Evolutionary conservation across 129 eudicot species (phyloP).

Genomic region (Chrysanthemum lavandulifolium): DNA sequence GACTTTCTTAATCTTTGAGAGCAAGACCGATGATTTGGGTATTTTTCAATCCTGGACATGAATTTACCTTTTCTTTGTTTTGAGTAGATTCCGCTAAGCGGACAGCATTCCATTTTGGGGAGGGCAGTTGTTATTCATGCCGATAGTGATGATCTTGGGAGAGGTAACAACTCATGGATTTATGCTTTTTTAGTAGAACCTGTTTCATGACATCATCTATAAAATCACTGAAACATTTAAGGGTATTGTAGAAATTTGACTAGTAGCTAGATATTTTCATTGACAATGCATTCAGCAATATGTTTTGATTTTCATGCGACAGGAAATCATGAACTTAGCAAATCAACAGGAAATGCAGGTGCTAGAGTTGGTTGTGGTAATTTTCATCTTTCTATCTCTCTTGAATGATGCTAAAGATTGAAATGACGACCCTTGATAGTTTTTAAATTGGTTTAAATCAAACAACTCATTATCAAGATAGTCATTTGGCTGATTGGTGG

Average conservation of each 20-base stretch:
- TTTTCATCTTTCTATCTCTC: constrained; percentile 16
- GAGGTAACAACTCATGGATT: constrained; percentile 46
- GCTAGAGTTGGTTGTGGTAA: constrained; percentile 99
- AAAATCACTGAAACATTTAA: not conserved
- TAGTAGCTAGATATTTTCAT: not conserved
- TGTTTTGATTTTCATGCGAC: constrained; percentile 22
- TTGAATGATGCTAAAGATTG: not conserved
- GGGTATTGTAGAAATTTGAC: not conserved
- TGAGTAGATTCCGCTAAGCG: constrained; percentile 75
- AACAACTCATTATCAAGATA: not conserved
- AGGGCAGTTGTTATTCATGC: constrained; percentile 99
- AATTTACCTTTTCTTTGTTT: not conserved
- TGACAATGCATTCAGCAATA: not conserved
- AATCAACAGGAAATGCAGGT: constrained; percentile 96
- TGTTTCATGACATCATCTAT: not conserved
- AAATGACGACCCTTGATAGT: not conserved
- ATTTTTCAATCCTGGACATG: not conserved
- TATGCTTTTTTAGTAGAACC: not conserved
- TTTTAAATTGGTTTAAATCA: not conserved
- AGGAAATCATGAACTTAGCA: constrained; percentile 99
- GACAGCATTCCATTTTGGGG: constrained; percentile 83
- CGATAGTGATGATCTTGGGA: constrained; percentile 97
- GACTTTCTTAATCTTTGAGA: not conserved
- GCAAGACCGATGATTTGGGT: not conserved
- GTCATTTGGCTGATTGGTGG: not conserved